Percentiles rank a stretch among this genome's conserved stretches.
Evolutionary conservation across 148 eudicot genomes (phyloP).

Genomic region (Nyssa sinensis): DNA sequence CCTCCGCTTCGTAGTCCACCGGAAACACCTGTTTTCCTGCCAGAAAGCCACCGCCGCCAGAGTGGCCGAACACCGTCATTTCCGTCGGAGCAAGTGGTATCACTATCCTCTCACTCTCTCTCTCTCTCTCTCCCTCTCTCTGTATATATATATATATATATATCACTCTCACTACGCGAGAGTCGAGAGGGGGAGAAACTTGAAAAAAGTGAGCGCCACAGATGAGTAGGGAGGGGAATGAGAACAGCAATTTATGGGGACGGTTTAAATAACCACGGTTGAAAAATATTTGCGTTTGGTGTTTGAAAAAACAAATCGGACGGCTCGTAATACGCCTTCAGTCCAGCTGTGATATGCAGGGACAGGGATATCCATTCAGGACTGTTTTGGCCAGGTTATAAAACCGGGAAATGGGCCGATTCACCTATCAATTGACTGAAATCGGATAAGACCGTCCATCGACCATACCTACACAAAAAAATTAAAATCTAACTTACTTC

Average conservation of each 20-base stretch:
- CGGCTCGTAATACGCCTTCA: too few species aligned
- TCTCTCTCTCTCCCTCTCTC: conserved; percentile 7
- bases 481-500: too few species aligned
- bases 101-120: conserved; percentile 4
- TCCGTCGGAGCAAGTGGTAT: conserved; percentile 25
- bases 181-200: conserved; percentile 31
- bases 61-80: conserved; percentile 58
- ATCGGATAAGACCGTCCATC: too few species aligned
- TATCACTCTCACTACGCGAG: conserved; percentile 18
- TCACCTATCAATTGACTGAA: neutral
- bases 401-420: too few species aligned
- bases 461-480: too few species aligned
- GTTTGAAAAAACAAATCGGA: neutral
- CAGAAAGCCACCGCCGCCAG: conserved; percentile 44
- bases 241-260: conserved; percentile 14
- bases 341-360: neutral
- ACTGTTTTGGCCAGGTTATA: neutral
- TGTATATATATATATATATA: neutral
- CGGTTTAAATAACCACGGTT: conserved; percentile 12
- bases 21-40: conserved; percentile 69
- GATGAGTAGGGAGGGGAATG: conserved; percentile 1
- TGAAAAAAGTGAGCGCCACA: conserved; percentile 48
- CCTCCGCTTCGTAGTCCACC: conserved; percentile 67
- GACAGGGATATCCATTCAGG: neutral
- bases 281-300: neutral